A percentile compares a stretch with the other conserved stretches of the same genome.
phyloP scores from a whole-genome alignment of 805 yeast species.

The Starmerella kuoi region DNA sequence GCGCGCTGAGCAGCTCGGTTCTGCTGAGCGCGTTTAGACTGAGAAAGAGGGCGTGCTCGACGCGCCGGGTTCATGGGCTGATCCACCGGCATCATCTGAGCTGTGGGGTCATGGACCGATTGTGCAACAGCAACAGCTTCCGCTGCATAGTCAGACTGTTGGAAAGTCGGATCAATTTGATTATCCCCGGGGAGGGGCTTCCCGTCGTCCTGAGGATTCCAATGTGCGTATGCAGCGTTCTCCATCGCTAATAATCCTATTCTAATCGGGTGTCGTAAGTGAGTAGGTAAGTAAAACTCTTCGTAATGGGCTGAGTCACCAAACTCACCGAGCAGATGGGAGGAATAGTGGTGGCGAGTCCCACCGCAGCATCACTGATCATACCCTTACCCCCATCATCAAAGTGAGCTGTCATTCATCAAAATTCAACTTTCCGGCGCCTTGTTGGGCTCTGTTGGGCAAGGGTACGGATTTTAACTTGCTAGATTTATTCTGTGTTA shows the following conservation, averaged over 20 bases:
- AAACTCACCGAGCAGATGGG: neutral
- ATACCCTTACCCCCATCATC: neutral
- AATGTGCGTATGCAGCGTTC: slow-evolving; percentile 23
- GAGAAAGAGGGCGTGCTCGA: slow-evolving; percentile 38
- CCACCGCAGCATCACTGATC: neutral
- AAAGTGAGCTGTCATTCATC: too few species aligned
- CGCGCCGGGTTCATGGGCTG: slow-evolving; percentile 25
- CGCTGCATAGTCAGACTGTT: slow-evolving; percentile 25
- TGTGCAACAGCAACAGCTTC: slow-evolving; percentile 26
- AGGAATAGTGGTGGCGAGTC: neutral
- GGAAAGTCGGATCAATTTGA: slow-evolving; percentile 26
- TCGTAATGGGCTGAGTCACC: slow-evolving; percentile 21
- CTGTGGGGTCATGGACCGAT: slow-evolving; percentile 23
- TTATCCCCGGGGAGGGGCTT: slow-evolving; percentile 24
- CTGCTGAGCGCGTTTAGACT: slow-evolving; percentile 79
- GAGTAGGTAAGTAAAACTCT: slow-evolving; percentile 18
- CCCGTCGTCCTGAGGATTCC: slow-evolving; percentile 23
- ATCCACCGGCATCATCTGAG: slow-evolving; percentile 23
- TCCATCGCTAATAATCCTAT: slow-evolving; percentile 21
- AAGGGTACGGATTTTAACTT: too few species aligned
- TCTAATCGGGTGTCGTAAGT: slow-evolving; percentile 22
- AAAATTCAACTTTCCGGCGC: too few species aligned
- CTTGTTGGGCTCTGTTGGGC: too few species aligned
- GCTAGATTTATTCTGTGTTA: too few species aligned
- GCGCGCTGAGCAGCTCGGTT: slow-evolving; percentile 88